These are phyloP conservation scores for Penicillium sumatraense DNA, from an alignment of 2,329 filamentous ascomycete genomes.

Conservation along the genomic window DNA sequence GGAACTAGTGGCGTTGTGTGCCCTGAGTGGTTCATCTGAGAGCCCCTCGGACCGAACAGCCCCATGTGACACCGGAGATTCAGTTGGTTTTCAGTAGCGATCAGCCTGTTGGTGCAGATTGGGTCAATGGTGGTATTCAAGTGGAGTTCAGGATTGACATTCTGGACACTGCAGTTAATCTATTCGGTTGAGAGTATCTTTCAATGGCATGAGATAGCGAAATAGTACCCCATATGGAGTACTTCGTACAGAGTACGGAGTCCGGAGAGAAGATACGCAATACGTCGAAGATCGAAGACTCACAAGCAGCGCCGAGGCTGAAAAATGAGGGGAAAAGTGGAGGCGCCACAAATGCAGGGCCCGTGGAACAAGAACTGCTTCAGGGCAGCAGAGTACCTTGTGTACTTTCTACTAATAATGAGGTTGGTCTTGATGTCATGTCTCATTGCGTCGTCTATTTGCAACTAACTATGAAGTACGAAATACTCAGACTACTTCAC, in stretches of 20 bases:
- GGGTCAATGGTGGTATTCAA: background rate
- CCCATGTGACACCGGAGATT: background rate
- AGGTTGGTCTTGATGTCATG: slow-evolving; percentile 2
- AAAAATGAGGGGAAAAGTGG: slow-evolving; percentile 6
- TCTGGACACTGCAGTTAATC: background rate
- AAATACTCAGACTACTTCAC: too few relatives aligned
- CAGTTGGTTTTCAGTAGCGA: background rate
- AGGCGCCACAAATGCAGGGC: background rate
- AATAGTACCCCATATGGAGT: background rate
- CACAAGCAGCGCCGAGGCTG: background rate
- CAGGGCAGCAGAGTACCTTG: too few relatives aligned
- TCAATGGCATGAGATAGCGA: background rate
- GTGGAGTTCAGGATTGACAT: background rate
- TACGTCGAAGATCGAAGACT: background rate
- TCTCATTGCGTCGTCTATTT: slow-evolving; percentile 1
- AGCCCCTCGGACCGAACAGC: background rate
- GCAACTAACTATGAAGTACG: background rate
- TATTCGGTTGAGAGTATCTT: background rate
- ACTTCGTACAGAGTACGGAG: background rate
- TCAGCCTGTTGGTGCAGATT: background rate
- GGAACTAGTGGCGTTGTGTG: background rate
- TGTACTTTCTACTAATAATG: too few relatives aligned
- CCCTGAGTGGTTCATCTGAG: background rate
- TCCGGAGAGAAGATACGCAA: background rate
- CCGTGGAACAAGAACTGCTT: background rate